These are phyloP conservation scores for Neurospora sp. DNA, from an alignment of 495 filamentous ascomycete species.

Conservation along the genomic window DNA sequence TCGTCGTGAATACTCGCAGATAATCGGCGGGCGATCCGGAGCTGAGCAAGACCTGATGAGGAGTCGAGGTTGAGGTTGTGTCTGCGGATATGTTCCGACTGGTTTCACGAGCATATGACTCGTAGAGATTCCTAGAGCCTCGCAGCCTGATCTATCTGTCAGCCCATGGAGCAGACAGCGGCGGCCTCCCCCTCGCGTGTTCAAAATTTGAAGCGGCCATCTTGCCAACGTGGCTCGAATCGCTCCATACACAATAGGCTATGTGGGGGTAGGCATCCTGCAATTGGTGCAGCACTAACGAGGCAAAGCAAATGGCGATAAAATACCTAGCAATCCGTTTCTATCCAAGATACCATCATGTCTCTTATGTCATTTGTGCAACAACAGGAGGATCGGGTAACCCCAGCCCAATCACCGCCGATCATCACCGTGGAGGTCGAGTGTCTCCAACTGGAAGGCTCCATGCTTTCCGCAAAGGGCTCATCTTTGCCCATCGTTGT, in stretches of 20 bases:
- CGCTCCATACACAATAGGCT: not conserved
- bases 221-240: not conserved
- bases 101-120: not conserved
- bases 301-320: not conserved
- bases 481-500: no score
- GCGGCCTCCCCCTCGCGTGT: not conserved
- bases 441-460: no score
- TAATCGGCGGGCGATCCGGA: not conserved
- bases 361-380: not conserved
- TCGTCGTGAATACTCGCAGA: not conserved
- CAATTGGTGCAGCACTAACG: not conserved
- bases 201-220: not conserved
- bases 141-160: not conserved
- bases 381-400: no score
- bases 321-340: not conserved
- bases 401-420: no score
- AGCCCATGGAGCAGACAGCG: not conserved
- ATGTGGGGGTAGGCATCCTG: not conserved
- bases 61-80: not conserved
- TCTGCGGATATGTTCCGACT: not conserved
- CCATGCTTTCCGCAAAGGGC: no score
- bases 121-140: not conserved
- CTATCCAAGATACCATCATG: not conserved
- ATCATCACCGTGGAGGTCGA: no score
- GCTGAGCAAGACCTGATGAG: not conserved